phyloP scores from a whole-genome alignment of 192 early-diverging fungal genomes.

The Coemansia sp. region DNA sequence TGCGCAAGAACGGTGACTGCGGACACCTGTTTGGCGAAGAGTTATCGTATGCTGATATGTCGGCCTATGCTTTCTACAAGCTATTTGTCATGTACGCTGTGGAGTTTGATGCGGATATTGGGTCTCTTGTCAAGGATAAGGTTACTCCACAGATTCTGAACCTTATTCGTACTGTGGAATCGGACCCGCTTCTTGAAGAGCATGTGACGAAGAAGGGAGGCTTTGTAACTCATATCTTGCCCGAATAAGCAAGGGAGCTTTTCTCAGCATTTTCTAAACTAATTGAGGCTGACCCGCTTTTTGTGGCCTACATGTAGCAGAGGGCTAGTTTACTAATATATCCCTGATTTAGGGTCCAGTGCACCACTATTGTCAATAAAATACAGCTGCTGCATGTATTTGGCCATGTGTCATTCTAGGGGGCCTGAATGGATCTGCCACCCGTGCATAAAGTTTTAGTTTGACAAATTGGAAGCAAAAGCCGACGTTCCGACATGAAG shows the following conservation, averaged over 20 bases:
- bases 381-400: too few relatives aligned
- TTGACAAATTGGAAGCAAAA: background rate
- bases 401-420: background rate
- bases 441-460: background rate
- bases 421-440: background rate
- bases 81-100: slow-evolving; percentile 4
- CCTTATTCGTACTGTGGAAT: slow-evolving; percentile 30
- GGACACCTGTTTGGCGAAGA: slow-evolving; percentile 55
- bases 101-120: background rate
- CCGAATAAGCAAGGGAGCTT: background rate
- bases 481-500: background rate
- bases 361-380: too few relatives aligned
- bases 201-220: slow-evolving; percentile 6
- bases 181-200: background rate
- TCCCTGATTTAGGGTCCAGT: background rate
- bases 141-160: slow-evolving; percentile 37
- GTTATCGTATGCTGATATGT: slow-evolving; percentile 51
- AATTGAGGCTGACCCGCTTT: slow-evolving; percentile 15
- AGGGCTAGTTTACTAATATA: background rate
- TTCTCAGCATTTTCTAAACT: too few relatives aligned
- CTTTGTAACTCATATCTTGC: background rate
- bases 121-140: slow-evolving; percentile 7
- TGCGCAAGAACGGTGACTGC: slow-evolving; percentile 59
- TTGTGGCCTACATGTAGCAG: slow-evolving; percentile 4
- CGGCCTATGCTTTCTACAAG: slow-evolving; percentile 26